Conservation (phyloP, 441 rosid species). For the Brassica balearica region DNA sequence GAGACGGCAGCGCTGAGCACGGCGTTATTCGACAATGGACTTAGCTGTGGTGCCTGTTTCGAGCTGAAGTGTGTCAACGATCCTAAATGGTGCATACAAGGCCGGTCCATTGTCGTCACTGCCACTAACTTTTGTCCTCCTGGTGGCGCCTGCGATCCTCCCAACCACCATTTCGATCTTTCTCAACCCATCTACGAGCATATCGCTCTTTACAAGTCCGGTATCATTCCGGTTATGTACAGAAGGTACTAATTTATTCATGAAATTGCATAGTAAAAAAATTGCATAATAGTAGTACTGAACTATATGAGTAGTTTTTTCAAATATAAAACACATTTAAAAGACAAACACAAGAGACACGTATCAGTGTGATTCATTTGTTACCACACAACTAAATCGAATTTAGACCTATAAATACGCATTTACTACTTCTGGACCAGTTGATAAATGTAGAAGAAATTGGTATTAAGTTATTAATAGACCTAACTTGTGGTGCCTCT, state of each 20-base stretch:
- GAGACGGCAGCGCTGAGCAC: constrained; percentile 77
- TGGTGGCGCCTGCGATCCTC: constrained; percentile 47
- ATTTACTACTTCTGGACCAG: constrained; percentile 32
- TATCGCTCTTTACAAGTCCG: constrained; percentile 43
- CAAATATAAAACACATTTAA: too few species aligned
- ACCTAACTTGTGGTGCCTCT: constrained; percentile 13
- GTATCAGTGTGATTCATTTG: neutral
- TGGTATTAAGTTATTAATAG: constrained; percentile 31
- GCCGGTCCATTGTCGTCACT: constrained; percentile 64
- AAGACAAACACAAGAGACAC: neutral
- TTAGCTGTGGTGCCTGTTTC: constrained; percentile 71
- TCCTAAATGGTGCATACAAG: constrained; percentile 70
- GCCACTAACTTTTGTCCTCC: constrained; percentile 81
- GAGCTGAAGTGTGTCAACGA: constrained; percentile 62
- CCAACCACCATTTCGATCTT: constrained; percentile 46
- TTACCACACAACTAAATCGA: neutral
- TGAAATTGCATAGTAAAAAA: neutral
- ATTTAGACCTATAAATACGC: constrained; percentile 25
- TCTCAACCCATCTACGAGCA: constrained; percentile 45
- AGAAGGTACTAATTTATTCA: constrained; percentile 42
- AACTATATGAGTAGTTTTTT: too few species aligned
- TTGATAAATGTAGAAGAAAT: constrained; percentile 34
- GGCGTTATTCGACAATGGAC: constrained; percentile 64
- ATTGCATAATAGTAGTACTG: too few species aligned
- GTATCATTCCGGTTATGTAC: constrained; percentile 46